These are phyloP conservation scores for Asterochloris erici DNA, from an alignment of 139 green algal species.

Conservation along the genomic window DNA sequence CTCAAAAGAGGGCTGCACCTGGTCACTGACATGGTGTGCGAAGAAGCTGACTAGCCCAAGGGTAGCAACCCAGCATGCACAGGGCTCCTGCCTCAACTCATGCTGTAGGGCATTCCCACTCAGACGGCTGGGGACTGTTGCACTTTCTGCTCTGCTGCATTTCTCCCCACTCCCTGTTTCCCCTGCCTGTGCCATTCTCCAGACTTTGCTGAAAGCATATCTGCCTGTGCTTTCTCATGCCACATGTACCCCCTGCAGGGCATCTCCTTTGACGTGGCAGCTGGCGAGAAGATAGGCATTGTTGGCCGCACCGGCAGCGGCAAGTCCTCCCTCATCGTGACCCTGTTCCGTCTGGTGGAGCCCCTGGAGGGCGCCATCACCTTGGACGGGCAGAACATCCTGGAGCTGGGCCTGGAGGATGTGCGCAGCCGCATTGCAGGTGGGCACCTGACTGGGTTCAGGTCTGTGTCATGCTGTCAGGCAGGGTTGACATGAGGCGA, in stretches of 20 bases:
- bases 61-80: constrained; percentile 34
- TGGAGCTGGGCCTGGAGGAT: constrained; percentile 60
- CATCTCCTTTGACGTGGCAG: constrained; percentile 54
- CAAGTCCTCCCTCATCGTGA: constrained; percentile 63
- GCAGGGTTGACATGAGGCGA: background rate
- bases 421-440: constrained; percentile 62
- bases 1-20: background rate
- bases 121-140: too few species aligned
- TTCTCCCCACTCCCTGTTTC: background rate
- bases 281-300: constrained; percentile 26
- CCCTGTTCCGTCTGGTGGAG: constrained; percentile 82
- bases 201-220: background rate
- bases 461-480: background rate
- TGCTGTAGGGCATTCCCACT: background rate
- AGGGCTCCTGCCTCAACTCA: background rate
- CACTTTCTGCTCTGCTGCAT: too few species aligned
- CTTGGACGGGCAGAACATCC: constrained; percentile 70
- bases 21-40: constrained; percentile 13
- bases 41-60: constrained; percentile 81
- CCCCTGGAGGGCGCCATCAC: constrained; percentile 56
- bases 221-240: background rate
- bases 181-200: background rate
- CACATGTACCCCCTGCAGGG: constrained; percentile 5
- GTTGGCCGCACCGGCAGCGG: constrained; percentile 57
- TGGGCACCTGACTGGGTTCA: constrained; percentile 25